Evolutionary conservation across 1,139 yeast genomes (phyloP).

Genomic region (Dujonia santamariae): DNA sequence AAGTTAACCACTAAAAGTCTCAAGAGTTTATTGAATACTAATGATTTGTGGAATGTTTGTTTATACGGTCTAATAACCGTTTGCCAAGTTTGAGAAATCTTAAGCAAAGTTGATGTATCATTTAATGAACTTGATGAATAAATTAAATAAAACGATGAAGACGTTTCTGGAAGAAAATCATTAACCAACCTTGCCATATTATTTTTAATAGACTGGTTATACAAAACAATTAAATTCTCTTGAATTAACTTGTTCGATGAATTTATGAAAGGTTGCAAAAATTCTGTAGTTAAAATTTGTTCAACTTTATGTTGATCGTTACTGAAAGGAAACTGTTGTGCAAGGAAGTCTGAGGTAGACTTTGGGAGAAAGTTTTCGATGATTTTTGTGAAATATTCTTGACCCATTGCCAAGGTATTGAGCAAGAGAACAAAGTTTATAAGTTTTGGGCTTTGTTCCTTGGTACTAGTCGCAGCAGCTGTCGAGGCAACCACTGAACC

Average conservation of each 20-base stretch:
- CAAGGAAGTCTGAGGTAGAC: constrained; percentile 24
- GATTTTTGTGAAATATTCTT: constrained; percentile 51
- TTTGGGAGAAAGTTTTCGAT: constrained; percentile 34
- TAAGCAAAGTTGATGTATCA: constrained; percentile 31
- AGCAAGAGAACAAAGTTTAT: constrained; percentile 52
- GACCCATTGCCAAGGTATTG: constrained; percentile 60
- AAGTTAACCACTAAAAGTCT: constrained; percentile 50
- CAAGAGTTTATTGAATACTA: constrained; percentile 46
- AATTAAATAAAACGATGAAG: constrained; percentile 36
- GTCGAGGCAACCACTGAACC: constrained; percentile 43
- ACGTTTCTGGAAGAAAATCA: constrained; percentile 54
- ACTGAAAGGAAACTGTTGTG: constrained; percentile 52
- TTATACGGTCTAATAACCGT: constrained; percentile 61
- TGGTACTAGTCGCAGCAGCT: constrained; percentile 13
- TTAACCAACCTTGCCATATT: constrained; percentile 46
- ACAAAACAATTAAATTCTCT: constrained; percentile 54
- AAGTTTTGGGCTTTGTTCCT: constrained; percentile 32
- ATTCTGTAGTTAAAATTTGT: constrained; percentile 36
- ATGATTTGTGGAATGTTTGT: constrained; percentile 51
- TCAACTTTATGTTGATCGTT: constrained; percentile 45
- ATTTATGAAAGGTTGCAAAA: constrained; percentile 36
- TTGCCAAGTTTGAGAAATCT: constrained; percentile 65
- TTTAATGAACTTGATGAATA: constrained; percentile 27
- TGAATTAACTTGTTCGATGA: constrained; percentile 46
- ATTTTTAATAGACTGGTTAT: constrained; percentile 54